These are phyloP conservation scores for Penicillium riverlandense DNA, from an alignment of 495 filamentous ascomycete genomes.

Conservation along the genomic window DNA sequence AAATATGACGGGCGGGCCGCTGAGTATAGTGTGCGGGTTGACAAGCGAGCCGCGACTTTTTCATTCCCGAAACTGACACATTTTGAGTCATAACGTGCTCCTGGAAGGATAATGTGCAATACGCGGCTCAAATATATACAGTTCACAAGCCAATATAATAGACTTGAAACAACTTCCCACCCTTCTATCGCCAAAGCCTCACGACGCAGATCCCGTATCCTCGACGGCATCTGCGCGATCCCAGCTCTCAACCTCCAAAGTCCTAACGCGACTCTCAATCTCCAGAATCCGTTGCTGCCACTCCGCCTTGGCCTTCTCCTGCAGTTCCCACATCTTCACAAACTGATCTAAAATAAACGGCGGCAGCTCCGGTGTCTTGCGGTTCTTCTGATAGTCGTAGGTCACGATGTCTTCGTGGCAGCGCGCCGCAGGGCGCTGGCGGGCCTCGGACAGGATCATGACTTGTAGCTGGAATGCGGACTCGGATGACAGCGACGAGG, in stretches of 20 bases:
- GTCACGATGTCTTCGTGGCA: slow-evolving; percentile 77
- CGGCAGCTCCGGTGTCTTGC: slow-evolving; percentile 46
- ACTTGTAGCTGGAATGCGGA: slow-evolving; percentile 52
- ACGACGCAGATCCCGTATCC: slow-evolving; percentile 51
- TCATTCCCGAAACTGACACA: too few species aligned
- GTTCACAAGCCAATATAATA: too few species aligned
- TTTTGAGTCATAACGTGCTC: too few species aligned
- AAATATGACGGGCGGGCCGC: too few species aligned
- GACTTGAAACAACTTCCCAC: too few species aligned
- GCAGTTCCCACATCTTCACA: slow-evolving; percentile 53
- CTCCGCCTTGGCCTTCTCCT: slow-evolving; percentile 50
- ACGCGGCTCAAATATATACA: too few species aligned
- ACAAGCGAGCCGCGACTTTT: too few species aligned
- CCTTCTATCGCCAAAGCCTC: too few species aligned
- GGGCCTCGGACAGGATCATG: slow-evolving; percentile 69
- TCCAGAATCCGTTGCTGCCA: slow-evolving; percentile 45
- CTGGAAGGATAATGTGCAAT: too few species aligned
- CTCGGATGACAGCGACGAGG: slow-evolving; percentile 21
- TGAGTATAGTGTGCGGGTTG: too few species aligned
- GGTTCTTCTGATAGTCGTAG: slow-evolving; percentile 67
- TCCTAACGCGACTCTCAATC: slow-evolving; percentile 47
- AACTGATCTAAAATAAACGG: slow-evolving; percentile 64
- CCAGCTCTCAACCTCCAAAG: slow-evolving; percentile 69
- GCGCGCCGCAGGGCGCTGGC: slow-evolving; percentile 69
- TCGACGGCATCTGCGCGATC: slow-evolving; percentile 63